These are phyloP conservation scores for Fragilaria crotonensis DNA, from an alignment of 108 stramenopile species.

Conservation along the genomic window DNA sequence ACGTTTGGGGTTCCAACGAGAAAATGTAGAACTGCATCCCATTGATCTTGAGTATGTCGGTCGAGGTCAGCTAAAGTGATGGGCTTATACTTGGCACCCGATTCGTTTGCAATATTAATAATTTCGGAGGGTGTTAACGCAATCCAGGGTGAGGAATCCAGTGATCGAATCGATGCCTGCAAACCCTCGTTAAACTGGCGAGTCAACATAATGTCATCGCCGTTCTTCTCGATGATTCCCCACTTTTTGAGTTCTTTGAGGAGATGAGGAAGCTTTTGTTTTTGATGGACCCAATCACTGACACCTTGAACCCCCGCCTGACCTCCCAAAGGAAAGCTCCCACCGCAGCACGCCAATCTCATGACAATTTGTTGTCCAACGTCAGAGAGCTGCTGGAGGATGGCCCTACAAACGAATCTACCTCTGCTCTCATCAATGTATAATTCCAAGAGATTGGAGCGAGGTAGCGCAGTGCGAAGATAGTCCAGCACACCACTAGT, in stretches of 20 bases:
- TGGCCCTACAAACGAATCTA: slow-evolving; percentile 40
- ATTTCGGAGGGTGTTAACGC: slow-evolving; percentile 20
- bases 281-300: slow-evolving; percentile 21
- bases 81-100: slow-evolving; percentile 10
- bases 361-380: slow-evolving; percentile 38
- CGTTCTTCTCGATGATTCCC: slow-evolving; percentile 31
- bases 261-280: slow-evolving; percentile 6
- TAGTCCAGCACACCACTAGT: slow-evolving; percentile 42
- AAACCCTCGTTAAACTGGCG: slow-evolving; percentile 34
- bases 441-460: slow-evolving; percentile 19
- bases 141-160: slow-evolving; percentile 45
- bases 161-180: slow-evolving; percentile 24
- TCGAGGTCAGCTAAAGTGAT: slow-evolving; percentile 65
- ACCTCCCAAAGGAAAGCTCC: slow-evolving; percentile 41
- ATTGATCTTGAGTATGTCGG: slow-evolving; percentile 66
- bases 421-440: slow-evolving; percentile 40
- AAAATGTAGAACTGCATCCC: slow-evolving; percentile 82
- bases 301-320: slow-evolving; percentile 6
- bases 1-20: slow-evolving; percentile 63
- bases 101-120: neutral
- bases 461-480: slow-evolving; percentile 19
- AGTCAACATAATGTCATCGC: slow-evolving; percentile 20
- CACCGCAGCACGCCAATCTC: slow-evolving; percentile 41
- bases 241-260: slow-evolving; percentile 40
- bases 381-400: slow-evolving; percentile 37